phyloP scores from a whole-genome alignment of 768 basidiomycete genomes.

The Macrocybe gigantea region DNA sequence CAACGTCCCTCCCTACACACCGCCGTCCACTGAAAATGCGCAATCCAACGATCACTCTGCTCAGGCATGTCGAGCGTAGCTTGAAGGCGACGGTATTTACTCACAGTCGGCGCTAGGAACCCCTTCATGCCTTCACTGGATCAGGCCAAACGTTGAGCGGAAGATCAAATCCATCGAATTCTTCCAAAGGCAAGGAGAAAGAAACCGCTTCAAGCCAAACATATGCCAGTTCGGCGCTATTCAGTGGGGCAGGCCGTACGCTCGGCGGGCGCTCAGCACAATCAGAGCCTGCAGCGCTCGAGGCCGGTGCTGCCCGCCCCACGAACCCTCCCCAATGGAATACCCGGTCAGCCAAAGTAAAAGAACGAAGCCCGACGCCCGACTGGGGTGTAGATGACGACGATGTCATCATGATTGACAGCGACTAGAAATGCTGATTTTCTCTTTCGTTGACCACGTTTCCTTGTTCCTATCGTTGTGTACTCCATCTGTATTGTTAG shows the following conservation, averaged over 20 bases:
- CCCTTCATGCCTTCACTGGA: constrained; percentile 49
- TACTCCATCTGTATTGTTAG: neutral
- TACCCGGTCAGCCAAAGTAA: constrained; percentile 30
- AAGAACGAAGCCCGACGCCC: constrained; percentile 61
- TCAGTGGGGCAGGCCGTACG: constrained; percentile 45
- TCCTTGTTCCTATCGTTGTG: neutral
- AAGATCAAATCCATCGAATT: constrained; percentile 30
- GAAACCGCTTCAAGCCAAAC: constrained; percentile 28
- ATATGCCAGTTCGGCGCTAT: constrained; percentile 27
- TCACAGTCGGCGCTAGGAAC: constrained; percentile 17
- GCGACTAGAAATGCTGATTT: constrained; percentile 41
- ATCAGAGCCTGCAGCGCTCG: constrained; percentile 38
- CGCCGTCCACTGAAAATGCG: constrained; percentile 28
- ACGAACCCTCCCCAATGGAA: constrained; percentile 38
- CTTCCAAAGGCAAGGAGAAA: constrained; percentile 49
- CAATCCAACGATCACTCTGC: constrained; percentile 23
- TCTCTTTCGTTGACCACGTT: neutral
- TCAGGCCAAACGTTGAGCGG: constrained; percentile 65
- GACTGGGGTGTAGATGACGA: constrained; percentile 85
- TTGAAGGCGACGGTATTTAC: neutral
- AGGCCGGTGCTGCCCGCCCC: constrained; percentile 49
- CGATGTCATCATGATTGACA: constrained; percentile 80
- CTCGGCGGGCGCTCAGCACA: constrained; percentile 34
- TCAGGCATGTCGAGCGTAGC: constrained; percentile 16
- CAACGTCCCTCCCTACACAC: constrained; percentile 65